These are phyloP conservation scores for Blastocystis sp. DNA, from an alignment of 352 stramenopile species.

Conservation along the genomic window DNA sequence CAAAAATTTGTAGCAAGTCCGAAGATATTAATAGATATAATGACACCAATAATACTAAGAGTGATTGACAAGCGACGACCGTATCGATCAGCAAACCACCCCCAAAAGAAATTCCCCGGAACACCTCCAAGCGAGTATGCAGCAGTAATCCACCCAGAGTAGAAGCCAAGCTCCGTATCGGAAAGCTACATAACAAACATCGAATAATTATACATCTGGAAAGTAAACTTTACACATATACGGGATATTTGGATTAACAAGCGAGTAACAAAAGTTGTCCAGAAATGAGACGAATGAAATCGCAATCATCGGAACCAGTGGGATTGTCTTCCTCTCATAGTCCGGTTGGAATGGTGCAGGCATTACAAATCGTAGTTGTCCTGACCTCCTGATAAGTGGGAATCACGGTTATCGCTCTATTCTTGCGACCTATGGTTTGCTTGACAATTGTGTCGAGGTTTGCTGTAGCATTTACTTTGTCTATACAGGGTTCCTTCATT, in stretches of 20 bases:
- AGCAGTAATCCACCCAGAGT: conserved; percentile 53
- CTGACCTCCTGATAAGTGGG: background rate
- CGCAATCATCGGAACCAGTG: conserved; percentile 41
- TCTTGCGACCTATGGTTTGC: background rate
- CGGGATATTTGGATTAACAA: conserved; percentile 54
- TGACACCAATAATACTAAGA: conserved; percentile 50
- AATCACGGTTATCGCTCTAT: background rate
- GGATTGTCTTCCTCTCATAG: conserved; percentile 63
- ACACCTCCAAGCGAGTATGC: conserved; percentile 54
- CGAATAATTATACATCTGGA: background rate
- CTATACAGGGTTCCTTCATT: background rate
- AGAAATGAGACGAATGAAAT: conserved; percentile 61
- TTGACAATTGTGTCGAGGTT: background rate
- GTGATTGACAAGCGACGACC: conserved; percentile 28
- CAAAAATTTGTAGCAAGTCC: conserved; percentile 31
- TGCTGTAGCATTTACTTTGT: background rate
- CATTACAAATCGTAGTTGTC: background rate
- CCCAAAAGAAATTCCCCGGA: conserved; percentile 67
- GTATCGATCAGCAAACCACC: conserved; percentile 63
- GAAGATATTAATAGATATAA: conserved; percentile 65
- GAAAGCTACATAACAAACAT: conserved; percentile 20
- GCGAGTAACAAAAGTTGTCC: conserved; percentile 48
- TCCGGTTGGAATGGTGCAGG: conserved; percentile 26
- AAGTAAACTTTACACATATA: conserved; percentile 56
- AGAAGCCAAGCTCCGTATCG: conserved; percentile 46